Base-by-base conservation (phyloP, 202 grass and related monocot species). In the Saccharum hybrid region DNA sequence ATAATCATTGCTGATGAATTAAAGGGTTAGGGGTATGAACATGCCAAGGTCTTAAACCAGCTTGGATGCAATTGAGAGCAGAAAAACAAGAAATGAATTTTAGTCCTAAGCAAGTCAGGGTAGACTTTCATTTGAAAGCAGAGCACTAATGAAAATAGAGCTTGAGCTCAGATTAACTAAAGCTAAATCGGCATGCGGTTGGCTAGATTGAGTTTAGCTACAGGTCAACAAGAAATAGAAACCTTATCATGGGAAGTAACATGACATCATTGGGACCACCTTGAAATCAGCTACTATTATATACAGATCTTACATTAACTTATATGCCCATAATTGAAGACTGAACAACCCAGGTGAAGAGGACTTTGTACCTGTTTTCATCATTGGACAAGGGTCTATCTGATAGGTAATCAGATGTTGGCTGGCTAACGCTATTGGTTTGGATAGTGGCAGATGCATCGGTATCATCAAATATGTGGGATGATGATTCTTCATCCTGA, bases 401-500 rank as follows among this genome's bases (percentile, higher is more conserved):
- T 70, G 82, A 71, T 46, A 70, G 33, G 64, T 31, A 60, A 36
- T 90, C 72, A 75, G 87, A 88, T 63, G 63, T 31, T 87, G 37
- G 78, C 46, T 85, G 74, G 68, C 68, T 76, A 86, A 60, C 52
- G 48, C 66, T 72, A 19, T 38, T 80, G 43, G 71, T 56, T 38
- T 59, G 34, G 82, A 74, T 64, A 83, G 9, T 78, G 61, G 54
- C 66, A 79, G 70, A 42, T 40, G 69, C 52, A 88, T 84, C 57
- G 8, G 84, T 38, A 51, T 83, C 70, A 80, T 59, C 76, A 84
- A 65, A 64, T 28, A 84, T 16, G 37, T 82, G 81, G 34, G 80
- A 84, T 71, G 74, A 77, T 68, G 63, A 81, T 63, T 90, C 83
- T 52, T 90, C 77, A 82, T 84, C 90, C 93, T 94, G 80, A 72